A percentile compares a stretch with the other conserved stretches of the same genome.
Conservation (phyloP, 345 rosid genomes). For the Brassica incana region DNA sequence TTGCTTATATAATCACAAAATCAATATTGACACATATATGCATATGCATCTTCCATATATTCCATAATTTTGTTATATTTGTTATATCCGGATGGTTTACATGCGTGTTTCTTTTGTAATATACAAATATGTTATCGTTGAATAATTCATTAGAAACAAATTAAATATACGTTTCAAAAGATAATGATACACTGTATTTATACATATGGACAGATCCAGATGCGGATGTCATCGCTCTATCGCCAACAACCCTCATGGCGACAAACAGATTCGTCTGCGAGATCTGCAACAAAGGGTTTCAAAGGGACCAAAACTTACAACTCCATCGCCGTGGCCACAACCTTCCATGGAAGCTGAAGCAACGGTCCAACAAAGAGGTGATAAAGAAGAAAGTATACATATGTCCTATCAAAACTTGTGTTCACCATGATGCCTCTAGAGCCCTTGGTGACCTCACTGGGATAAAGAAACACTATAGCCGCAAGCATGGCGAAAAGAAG, state of each 20-base stretch:
- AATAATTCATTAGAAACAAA: neutral
- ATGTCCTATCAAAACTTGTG: conserved; percentile 90
- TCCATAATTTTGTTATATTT: neutral
- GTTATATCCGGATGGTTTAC: neutral
- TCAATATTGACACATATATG: conserved; percentile 2
- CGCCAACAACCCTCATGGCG: conserved; percentile 90
- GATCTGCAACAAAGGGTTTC: conserved; percentile 96
- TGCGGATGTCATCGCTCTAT: conserved; percentile 93
- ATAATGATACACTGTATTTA: neutral
- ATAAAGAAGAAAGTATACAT: conserved; percentile 76
- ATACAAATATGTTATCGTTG: neutral
- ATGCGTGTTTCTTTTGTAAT: neutral
- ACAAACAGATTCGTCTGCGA: conserved; percentile 89
- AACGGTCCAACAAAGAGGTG: conserved; percentile 68
- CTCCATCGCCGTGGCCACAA: conserved; percentile 96
- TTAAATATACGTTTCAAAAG: neutral
- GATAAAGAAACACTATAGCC: conserved; percentile 87
- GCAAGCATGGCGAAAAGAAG: conserved; percentile 96
- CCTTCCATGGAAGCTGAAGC: conserved; percentile 92
- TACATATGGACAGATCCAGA: conserved; percentile 70
- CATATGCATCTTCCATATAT: neutral
- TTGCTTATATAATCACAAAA: neutral
- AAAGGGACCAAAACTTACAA: conserved; percentile 93
- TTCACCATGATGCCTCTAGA: conserved; percentile 80
- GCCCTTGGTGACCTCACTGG: conserved; percentile 98